Percentiles rank a stretch among this genome's conserved stretches.
These are phyloP conservation scores for Eutrema yunnanense DNA, from an alignment of 345 rosid genomes.

Conservation along the genomic window DNA sequence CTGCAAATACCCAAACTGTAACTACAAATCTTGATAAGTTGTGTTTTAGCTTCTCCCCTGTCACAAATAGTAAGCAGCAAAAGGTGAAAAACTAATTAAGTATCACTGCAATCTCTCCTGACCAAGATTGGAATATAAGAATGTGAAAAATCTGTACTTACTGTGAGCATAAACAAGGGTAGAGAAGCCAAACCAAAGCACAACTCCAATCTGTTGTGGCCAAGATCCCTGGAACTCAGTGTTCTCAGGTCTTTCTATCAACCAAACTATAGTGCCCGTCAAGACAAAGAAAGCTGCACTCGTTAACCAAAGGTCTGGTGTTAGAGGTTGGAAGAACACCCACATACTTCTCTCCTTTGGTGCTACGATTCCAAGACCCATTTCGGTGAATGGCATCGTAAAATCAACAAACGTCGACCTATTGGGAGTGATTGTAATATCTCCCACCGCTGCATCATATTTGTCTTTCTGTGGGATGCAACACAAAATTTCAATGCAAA, in stretches of 20 bases:
- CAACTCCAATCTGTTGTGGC: slow-evolving; percentile 32
- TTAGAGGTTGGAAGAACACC: slow-evolving; percentile 52
- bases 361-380: slow-evolving; percentile 44
- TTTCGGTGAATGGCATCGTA: slow-evolving; percentile 41
- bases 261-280: slow-evolving; percentile 41
- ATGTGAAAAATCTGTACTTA: slow-evolving; percentile 5
- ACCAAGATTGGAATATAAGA: neutral
- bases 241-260: slow-evolving; percentile 42
- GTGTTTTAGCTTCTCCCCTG: slow-evolving; percentile 45
- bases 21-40: slow-evolving; percentile 43
- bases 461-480: slow-evolving; percentile 21
- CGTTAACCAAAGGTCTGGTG: slow-evolving; percentile 42
- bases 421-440: slow-evolving; percentile 33
- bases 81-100: neutral
- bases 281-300: slow-evolving; percentile 34
- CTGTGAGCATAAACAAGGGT: slow-evolving; percentile 49
- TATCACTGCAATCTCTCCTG: neutral
- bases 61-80: neutral
- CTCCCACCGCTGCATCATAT: slow-evolving; percentile 44
- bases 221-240: slow-evolving; percentile 38
- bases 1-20: slow-evolving; percentile 48
- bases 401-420: slow-evolving; percentile 39
- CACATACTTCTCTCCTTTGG: slow-evolving; percentile 30
- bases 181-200: slow-evolving; percentile 45
- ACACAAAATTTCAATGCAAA: neutral